Evolutionary conservation across 176 grass and related monocot species (phyloP).

Genomic region (Ensete ventricosum): DNA sequence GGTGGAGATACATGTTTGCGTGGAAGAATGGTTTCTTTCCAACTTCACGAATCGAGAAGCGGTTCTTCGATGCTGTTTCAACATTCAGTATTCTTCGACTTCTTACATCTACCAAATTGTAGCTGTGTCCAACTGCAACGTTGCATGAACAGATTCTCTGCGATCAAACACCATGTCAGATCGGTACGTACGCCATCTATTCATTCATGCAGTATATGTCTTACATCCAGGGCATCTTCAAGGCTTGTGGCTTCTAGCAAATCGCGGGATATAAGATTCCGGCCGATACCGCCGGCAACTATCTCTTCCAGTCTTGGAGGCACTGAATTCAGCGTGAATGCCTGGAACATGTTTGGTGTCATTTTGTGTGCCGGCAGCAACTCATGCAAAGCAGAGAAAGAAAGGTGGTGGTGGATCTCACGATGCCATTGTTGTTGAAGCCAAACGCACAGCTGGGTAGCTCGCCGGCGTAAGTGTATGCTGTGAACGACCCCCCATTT

Average conservation of each 20-base stretch:
- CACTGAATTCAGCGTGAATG: slow-evolving; percentile 73
- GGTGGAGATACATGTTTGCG: slow-evolving; percentile 77
- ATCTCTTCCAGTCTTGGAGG: slow-evolving; percentile 50
- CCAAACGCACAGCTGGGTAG: slow-evolving; percentile 85
- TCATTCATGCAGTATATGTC: background rate
- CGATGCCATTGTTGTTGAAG: slow-evolving; percentile 75
- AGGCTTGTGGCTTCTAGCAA: slow-evolving; percentile 52
- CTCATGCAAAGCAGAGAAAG: background rate
- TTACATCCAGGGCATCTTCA: slow-evolving; percentile 45
- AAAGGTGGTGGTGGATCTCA: slow-evolving; percentile 3
- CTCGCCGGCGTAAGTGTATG: slow-evolving; percentile 71
- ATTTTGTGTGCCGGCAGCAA: background rate
- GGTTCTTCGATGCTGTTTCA: slow-evolving; percentile 54
- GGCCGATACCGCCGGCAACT: slow-evolving; percentile 33
- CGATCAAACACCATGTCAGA: background rate
- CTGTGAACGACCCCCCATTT: slow-evolving; percentile 57
- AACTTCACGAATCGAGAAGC: slow-evolving; percentile 44
- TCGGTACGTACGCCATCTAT: background rate
- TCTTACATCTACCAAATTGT: slow-evolving; percentile 69
- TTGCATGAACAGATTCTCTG: slow-evolving; percentile 42
- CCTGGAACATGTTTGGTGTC: slow-evolving; percentile 17
- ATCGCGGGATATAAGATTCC: slow-evolving; percentile 66
- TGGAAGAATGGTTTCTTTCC: slow-evolving; percentile 54
- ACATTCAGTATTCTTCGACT: slow-evolving; percentile 56
- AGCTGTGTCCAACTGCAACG: slow-evolving; percentile 64